Conservation (phyloP, 2,329 filamentous ascomycete genomes). For the Zopfia rhizophila region DNA sequence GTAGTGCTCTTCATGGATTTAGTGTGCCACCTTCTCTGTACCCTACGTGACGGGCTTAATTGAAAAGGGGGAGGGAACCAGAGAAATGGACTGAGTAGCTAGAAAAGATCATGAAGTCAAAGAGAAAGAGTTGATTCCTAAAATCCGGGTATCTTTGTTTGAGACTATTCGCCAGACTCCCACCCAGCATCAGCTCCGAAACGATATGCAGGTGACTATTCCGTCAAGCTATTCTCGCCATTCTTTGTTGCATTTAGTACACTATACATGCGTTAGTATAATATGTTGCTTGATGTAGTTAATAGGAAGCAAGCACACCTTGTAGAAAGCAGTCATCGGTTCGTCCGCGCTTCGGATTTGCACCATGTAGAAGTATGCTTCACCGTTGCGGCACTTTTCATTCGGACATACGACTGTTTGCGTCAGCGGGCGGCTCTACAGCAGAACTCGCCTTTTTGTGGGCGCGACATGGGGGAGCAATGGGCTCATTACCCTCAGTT, state of each 20-base stretch:
- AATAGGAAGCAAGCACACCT: slow-evolving; percentile 63
- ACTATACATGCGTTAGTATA: slow-evolving; percentile 35
- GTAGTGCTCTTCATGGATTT: too few relatives aligned
- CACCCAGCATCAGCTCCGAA: too few relatives aligned
- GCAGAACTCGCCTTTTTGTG: slow-evolving; percentile 9
- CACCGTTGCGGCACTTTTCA: slow-evolving; percentile 80
- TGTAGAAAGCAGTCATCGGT: slow-evolving; percentile 97
- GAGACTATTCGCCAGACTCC: too few relatives aligned
- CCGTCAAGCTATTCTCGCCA: slow-evolving; percentile 60
- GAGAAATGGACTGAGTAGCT: too few relatives aligned
- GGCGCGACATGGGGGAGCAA: slow-evolving; percentile 25
- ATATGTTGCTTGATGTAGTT: neutral
- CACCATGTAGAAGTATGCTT: slow-evolving; percentile 95
- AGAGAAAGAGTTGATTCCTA: too few relatives aligned
- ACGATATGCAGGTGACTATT: too few relatives aligned
- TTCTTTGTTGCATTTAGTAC: slow-evolving; percentile 56
- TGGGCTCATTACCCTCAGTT: slow-evolving; percentile 73
- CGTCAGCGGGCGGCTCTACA: slow-evolving; percentile 4
- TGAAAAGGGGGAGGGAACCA: too few relatives aligned
- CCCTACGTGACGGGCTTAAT: too few relatives aligned
- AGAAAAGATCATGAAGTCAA: too few relatives aligned
- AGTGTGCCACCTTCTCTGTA: too few relatives aligned
- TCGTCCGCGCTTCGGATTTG: slow-evolving; percentile 98
- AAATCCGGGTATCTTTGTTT: too few relatives aligned
- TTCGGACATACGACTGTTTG: slow-evolving; percentile 80